These are phyloP conservation scores for Citrus glauca DNA, from an alignment of 345 rosid genomes.

Conservation along the genomic window DNA sequence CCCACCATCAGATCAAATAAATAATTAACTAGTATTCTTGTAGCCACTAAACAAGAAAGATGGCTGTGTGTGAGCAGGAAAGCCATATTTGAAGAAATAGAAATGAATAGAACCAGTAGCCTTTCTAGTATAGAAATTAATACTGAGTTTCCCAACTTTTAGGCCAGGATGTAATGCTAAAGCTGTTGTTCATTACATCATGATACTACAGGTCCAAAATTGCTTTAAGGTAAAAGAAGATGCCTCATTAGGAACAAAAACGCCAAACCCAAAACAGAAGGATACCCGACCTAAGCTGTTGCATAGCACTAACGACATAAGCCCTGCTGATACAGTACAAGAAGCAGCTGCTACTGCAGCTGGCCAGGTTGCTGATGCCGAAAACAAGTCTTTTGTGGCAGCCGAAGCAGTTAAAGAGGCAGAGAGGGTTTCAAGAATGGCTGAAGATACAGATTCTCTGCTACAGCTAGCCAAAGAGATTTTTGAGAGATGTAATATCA, in stretches of 20 bases:
- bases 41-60: neutral
- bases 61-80: neutral
- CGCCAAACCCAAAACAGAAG: constrained; percentile 28
- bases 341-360: constrained; percentile 72
- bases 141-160: neutral
- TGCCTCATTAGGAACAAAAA: constrained; percentile 23
- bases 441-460: constrained; percentile 45
- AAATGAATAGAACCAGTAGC: neutral
- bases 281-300: constrained; percentile 33
- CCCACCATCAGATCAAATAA: neutral
- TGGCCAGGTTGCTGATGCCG: constrained; percentile 70
- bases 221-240: constrained; percentile 39
- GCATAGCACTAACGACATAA: constrained; percentile 15
- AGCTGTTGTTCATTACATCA: neutral
- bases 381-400: constrained; percentile 63
- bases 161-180: neutral
- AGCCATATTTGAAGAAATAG: neutral
- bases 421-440: constrained; percentile 58
- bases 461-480: constrained; percentile 49
- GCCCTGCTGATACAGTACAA: constrained; percentile 33
- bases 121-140: neutral
- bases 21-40: neutral
- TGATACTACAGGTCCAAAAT: constrained; percentile 44
- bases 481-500: constrained; percentile 44
- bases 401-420: constrained; percentile 74